Percentiles rank a stretch among this genome's conserved stretches.
phyloP scores from a whole-genome alignment of 2,329 filamentous ascomycete species.

The Acephala macrosclerotiorum region DNA sequence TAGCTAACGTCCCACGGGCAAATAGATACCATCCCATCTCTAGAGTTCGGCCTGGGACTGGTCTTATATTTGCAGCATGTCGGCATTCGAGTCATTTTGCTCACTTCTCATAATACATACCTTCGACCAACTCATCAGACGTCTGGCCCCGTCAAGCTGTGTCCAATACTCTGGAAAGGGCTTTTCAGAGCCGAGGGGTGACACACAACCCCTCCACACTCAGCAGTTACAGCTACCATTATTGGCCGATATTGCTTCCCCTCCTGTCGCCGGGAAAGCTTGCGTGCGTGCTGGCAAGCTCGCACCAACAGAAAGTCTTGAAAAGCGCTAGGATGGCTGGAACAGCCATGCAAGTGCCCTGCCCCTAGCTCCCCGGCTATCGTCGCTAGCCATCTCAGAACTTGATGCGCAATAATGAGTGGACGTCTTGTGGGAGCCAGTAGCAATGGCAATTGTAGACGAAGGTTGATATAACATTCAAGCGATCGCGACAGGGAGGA shows the following conservation, averaged over 20 bases:
- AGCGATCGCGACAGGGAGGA: background rate
- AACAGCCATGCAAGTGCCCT: conserved; percentile 1
- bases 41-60: background rate
- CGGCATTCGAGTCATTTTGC: conserved; percentile 13
- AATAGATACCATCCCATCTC: background rate
- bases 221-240: background rate
- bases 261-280: conserved; percentile 24
- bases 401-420: background rate
- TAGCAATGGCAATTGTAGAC: conserved; percentile 1
- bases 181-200: background rate
- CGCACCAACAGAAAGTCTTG: conserved; percentile 12
- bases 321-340: conserved; percentile 12
- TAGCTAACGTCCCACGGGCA: background rate
- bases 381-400: background rate
- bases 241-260: conserved; percentile 12
- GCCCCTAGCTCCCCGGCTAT: background rate
- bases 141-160: background rate
- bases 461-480: background rate
- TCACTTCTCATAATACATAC: conserved; percentile 17
- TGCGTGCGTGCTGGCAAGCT: conserved; percentile 21
- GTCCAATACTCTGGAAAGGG: conserved; percentile 6
- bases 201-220: conserved; percentile 13
- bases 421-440: background rate
- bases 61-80: conserved; percentile 7
- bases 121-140: conserved; percentile 14